Evolutionary conservation across 352 stramenopile species (phyloP), one percentile per base, ranked within the genome.

Genomic region (Aphanomyces cochlioides): DNA sequence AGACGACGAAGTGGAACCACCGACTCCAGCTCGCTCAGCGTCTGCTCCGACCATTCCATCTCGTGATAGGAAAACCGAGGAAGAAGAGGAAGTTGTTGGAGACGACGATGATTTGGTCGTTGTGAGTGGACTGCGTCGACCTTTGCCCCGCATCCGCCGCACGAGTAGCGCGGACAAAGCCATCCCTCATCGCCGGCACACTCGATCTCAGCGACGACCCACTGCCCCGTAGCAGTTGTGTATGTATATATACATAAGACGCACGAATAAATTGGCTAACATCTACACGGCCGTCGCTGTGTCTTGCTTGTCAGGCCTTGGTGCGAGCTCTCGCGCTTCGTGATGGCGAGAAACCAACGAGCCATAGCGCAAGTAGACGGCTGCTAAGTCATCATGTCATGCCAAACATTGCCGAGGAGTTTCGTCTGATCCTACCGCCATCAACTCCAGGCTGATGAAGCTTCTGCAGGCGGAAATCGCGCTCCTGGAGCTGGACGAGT

Each of bases 41-140:
- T 38, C n/a, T 28, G 28, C 28, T 28, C 43, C 43, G 17, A n/a
- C 10, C 1, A 12, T 12, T n/a, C 54, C 10, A 10, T 34, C 10
- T n/a, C 0, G n/a, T n/a, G 59, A 67, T 40, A n/a, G 36, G 21
- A n/a, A 60, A 10, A n/a, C 10, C 19, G 28, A 43, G 10, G 37
- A 60, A 41, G 37, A n/a, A 21, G 38, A 60, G 17, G 13, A 70
- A 17, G 47, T 21, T 4, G 47, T 37, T 5, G 47, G 48, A 21
- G 47, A 70, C 10, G 47, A 63, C 54, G 64, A 41, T 15, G 64
- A 41, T 4, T 63, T 28, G 13, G 54, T 63, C 17, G 43, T 50
- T n/a, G 43, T 50, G 10, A n/a, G 17, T n/a, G 43, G 17, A n/a
- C 43, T n/a, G 10, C 43, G 43, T n/a, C 43, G 43, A n/a, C 10